Percentiles rank a stretch among this genome's conserved stretches.
Evolutionary conservation across 306 rosid genomes (phyloP).

Genomic region (Inga oerstediana): DNA sequence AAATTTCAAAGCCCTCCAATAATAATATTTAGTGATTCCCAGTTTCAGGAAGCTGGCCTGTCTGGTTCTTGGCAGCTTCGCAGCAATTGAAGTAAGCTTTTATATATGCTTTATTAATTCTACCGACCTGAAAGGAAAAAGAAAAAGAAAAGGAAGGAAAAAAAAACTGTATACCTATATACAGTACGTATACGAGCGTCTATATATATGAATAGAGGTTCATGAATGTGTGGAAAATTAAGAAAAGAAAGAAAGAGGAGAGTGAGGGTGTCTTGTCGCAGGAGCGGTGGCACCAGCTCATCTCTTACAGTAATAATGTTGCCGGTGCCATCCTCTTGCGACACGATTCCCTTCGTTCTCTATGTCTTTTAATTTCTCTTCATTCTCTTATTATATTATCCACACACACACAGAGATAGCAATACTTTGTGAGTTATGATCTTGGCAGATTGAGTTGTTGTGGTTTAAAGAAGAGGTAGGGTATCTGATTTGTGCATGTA

Average conservation of each 20-base stretch:
- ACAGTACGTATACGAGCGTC: not conserved
- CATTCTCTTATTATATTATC: not conserved
- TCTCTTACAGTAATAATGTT: not conserved
- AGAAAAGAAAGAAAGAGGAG: not conserved
- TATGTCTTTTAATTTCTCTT: not conserved
- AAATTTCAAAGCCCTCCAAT: not conserved
- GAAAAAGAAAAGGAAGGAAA: no score
- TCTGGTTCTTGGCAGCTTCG: conserved; percentile 24
- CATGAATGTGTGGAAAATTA: no score
- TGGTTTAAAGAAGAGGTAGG: not conserved
- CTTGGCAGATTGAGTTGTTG: not conserved
- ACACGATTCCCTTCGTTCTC: conserved; percentile 31
- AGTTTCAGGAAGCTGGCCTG: not conserved
- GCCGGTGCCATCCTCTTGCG: conserved; percentile 29
- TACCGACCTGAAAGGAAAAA: not conserved
- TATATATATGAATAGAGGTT: no score
- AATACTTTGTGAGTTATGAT: not conserved
- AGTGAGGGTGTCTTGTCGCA: conserved; percentile 33
- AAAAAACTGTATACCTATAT: no score
- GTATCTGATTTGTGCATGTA: not conserved
- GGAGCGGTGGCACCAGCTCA: conserved; percentile 35
- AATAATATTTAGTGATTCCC: not conserved
- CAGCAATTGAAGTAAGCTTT: conserved; percentile 19
- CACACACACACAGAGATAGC: not conserved
- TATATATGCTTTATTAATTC: not conserved